Evolutionary conservation across 129 eudicot species (phyloP).

Genomic region (Chrysanthemum seticuspe): DNA sequence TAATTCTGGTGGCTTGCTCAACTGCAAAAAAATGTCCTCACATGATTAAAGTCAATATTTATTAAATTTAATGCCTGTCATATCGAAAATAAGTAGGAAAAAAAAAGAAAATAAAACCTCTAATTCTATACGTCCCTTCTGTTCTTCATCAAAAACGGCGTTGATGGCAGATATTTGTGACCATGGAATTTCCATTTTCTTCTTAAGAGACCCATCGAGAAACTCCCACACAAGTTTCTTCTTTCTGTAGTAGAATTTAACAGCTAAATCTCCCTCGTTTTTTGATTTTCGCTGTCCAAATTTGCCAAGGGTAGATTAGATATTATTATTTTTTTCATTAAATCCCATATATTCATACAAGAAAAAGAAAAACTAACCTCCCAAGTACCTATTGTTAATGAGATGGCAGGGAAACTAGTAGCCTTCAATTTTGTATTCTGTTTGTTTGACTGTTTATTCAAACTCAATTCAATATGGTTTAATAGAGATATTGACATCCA

Average conservation of each 20-base stretch:
- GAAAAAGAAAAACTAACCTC: not conserved
- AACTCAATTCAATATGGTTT: not conserved
- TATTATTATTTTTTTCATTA: not conserved
- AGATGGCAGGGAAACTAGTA: not conserved
- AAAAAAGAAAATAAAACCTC: slow-evolving; percentile 37
- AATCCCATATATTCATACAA: not conserved
- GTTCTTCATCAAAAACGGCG: slow-evolving; percentile 16
- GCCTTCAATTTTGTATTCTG: slow-evolving; percentile 10
- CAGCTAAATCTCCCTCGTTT: slow-evolving; percentile 49
- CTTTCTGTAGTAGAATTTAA: slow-evolving; percentile 52
- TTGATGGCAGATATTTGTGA: slow-evolving; percentile 43
- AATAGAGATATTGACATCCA: not conserved
- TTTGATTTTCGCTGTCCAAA: slow-evolving; percentile 34
- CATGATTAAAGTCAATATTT: not conserved
- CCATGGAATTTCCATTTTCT: slow-evolving; percentile 67
- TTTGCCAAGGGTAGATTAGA: not conserved
- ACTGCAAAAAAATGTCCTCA: slow-evolving; percentile 32
- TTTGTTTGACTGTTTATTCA: not conserved
- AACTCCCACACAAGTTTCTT: slow-evolving; percentile 72
- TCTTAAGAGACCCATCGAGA: slow-evolving; percentile 54
- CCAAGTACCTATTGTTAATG: slow-evolving; percentile 8
- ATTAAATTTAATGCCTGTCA: not conserved
- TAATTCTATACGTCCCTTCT: slow-evolving; percentile 36
- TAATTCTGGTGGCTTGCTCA: slow-evolving; percentile 41
- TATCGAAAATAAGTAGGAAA: not conserved